These are phyloP conservation scores for Perkinsus olseni DNA, from an alignment of 169 alveolate genomes.

Conservation along the genomic window DNA sequence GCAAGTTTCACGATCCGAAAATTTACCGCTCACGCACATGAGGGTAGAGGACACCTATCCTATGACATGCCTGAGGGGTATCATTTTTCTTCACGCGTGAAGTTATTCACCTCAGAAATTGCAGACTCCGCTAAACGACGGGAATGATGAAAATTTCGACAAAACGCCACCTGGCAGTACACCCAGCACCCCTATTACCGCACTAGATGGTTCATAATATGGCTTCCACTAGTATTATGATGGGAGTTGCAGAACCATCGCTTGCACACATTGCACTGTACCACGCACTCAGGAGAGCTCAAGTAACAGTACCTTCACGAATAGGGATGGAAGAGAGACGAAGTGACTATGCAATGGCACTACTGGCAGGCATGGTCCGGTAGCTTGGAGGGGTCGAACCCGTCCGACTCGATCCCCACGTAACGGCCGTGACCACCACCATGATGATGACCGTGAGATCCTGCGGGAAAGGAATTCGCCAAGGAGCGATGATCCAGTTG, in stretches of 20 bases:
- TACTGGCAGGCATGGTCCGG: neutral
- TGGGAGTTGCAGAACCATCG: slow-evolving; percentile 63
- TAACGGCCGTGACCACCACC: neutral
- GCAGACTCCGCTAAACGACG: too few relatives aligned
- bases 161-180: too few relatives aligned
- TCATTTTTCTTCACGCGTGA: too few relatives aligned
- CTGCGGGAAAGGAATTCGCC: neutral
- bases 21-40: too few relatives aligned
- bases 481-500: neutral
- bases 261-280: slow-evolving; percentile 51
- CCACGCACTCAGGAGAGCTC: slow-evolving; percentile 42
- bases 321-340: too few relatives aligned
- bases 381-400: neutral
- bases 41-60: too few relatives aligned
- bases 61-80: too few relatives aligned
- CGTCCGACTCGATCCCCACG: neutral
- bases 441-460: neutral
- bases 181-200: too few relatives aligned
- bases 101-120: too few relatives aligned
- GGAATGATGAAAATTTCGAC: too few relatives aligned
- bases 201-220: slow-evolving; percentile 59
- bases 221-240: slow-evolving; percentile 49
- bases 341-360: too few relatives aligned
- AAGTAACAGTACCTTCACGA: slow-evolving; percentile 30
- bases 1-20: too few relatives aligned